These are phyloP conservation scores for Solidago caesia DNA, from an alignment of 129 eudicot genomes.

Conservation along the genomic window DNA sequence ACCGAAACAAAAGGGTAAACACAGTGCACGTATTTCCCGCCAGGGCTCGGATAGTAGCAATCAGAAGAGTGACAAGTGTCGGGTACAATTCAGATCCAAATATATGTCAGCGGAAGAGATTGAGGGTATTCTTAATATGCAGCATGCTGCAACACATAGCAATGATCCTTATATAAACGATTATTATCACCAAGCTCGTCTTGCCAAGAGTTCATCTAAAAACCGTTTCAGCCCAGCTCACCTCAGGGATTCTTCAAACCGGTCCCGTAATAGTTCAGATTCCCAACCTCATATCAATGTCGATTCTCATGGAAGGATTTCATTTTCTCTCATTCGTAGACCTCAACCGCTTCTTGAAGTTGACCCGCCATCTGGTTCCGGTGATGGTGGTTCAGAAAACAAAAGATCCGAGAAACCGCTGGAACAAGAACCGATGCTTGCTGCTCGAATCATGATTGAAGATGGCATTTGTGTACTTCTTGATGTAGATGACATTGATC, in stretches of 20 bases:
- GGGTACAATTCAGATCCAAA: slow-evolving; percentile 71
- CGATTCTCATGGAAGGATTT: slow-evolving; percentile 80
- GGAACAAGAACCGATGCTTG: slow-evolving; percentile 96
- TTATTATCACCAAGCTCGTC: slow-evolving; percentile 87
- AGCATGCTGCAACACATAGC: slow-evolving; percentile 83
- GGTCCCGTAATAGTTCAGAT: slow-evolving; percentile 60
- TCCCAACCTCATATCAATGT: slow-evolving; percentile 70
- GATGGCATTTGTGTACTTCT: slow-evolving; percentile 74
- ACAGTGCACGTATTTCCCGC: slow-evolving; percentile 56
- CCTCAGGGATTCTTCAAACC: slow-evolving; percentile 55
- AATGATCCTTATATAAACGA: slow-evolving; percentile 88
- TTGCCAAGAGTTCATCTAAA: slow-evolving; percentile 64
- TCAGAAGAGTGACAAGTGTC: slow-evolving; percentile 52
- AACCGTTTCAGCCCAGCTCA: slow-evolving; percentile 71
- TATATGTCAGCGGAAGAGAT: slow-evolving; percentile 91
- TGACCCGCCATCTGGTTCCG: slow-evolving; percentile 63
- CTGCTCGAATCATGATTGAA: slow-evolving; percentile 75
- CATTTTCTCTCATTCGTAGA: slow-evolving; percentile 77
- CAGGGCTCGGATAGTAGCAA: slow-evolving; percentile 66
- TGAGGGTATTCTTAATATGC: slow-evolving; percentile 83
- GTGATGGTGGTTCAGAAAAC: slow-evolving; percentile 56
- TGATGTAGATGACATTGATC: slow-evolving; percentile 83
- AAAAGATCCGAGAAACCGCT: slow-evolving; percentile 61
- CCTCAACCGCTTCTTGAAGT: slow-evolving; percentile 78
- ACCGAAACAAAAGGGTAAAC: slow-evolving; percentile 53